These are phyloP conservation scores for Cryphonectria japonica DNA, from an alignment of 2,329 filamentous ascomycete species.

Conservation along the genomic window DNA sequence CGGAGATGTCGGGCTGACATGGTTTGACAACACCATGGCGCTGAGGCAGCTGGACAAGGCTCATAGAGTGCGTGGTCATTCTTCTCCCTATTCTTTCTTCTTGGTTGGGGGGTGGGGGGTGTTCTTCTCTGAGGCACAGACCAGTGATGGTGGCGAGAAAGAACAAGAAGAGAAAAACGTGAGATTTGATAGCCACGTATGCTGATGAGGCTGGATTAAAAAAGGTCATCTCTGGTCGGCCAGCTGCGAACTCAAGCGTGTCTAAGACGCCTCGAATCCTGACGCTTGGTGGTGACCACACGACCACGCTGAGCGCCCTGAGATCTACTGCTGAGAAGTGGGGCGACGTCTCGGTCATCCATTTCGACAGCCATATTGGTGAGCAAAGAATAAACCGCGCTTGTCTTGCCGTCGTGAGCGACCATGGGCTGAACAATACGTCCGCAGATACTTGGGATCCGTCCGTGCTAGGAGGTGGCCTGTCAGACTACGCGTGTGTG, in stretches of 20 bases:
- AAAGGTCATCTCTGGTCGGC: conserved; percentile 34
- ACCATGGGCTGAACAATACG: not conserved
- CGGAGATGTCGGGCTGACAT: conserved; percentile 77
- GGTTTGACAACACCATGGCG: conserved; percentile 76
- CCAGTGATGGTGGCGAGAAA: too few relatives aligned
- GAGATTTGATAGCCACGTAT: conserved; percentile 1
- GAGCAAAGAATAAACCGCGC: not conserved
- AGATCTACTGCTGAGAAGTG: conserved; percentile 60
- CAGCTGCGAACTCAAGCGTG: conserved; percentile 47
- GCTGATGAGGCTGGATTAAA: not conserved
- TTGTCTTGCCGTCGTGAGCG: not conserved
- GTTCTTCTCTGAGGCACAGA: not conserved
- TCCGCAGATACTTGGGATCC: conserved; percentile 69
- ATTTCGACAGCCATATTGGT: conserved; percentile 68
- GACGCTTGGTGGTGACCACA: conserved; percentile 68
- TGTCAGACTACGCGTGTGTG: conserved; percentile 62
- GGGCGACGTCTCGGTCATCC: conserved; percentile 64
- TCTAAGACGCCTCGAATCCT: conserved; percentile 56
- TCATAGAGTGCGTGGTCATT: conserved; percentile 46
- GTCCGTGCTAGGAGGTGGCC: conserved; percentile 53
- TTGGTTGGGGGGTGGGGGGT: too few relatives aligned
- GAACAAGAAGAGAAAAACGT: conserved; percentile 15
- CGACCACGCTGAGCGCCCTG: conserved; percentile 64
- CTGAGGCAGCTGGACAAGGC: conserved; percentile 75
- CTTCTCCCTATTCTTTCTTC: not conserved